phyloP scores from a whole-genome alignment of 2,329 filamentous ascomycete genomes.

The Fusarium oligoseptatum region DNA sequence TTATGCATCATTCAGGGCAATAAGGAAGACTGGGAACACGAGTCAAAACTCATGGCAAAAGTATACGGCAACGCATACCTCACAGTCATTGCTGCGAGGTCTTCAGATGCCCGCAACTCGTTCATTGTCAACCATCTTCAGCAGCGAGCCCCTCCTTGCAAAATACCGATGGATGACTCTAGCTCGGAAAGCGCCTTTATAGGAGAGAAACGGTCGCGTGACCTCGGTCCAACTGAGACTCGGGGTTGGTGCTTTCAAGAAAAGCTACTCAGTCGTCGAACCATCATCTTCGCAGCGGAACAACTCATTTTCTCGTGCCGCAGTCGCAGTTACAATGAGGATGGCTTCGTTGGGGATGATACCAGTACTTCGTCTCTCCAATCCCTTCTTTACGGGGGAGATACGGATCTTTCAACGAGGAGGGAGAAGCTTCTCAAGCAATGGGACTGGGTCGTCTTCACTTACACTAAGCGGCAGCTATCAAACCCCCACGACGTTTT shows the following conservation, averaged over 20 bases:
- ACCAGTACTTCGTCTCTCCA: neutral
- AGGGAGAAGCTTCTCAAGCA: neutral
- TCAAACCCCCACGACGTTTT: conserved; percentile 29
- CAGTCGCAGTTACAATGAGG: neutral
- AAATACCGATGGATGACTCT: neutral
- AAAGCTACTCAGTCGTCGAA: conserved; percentile 2
- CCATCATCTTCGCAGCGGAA: conserved; percentile 11
- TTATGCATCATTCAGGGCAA: conserved; percentile 46
- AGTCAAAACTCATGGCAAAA: conserved; percentile 22
- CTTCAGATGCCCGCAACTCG: conserved; percentile 16
- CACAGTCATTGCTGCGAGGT: conserved; percentile 16
- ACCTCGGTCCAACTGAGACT: conserved; percentile 2
- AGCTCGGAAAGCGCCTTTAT: neutral
- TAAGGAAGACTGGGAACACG: conserved; percentile 38
- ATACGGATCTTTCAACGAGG: neutral
- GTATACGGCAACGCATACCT: conserved; percentile 23
- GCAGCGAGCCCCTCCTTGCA: neutral
- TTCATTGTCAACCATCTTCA: conserved; percentile 5
- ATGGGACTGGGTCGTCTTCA: conserved; percentile 16
- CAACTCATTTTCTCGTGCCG: conserved; percentile 16
- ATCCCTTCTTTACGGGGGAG: neutral
- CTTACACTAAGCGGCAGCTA: conserved; percentile 8
- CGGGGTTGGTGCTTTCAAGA: conserved; percentile 32
- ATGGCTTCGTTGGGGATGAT: neutral
- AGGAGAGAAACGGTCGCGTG: neutral